Evolutionary conservation across 2,329 filamentous ascomycete species (phyloP).

Genomic region (Dactylellina sp.): DNA sequence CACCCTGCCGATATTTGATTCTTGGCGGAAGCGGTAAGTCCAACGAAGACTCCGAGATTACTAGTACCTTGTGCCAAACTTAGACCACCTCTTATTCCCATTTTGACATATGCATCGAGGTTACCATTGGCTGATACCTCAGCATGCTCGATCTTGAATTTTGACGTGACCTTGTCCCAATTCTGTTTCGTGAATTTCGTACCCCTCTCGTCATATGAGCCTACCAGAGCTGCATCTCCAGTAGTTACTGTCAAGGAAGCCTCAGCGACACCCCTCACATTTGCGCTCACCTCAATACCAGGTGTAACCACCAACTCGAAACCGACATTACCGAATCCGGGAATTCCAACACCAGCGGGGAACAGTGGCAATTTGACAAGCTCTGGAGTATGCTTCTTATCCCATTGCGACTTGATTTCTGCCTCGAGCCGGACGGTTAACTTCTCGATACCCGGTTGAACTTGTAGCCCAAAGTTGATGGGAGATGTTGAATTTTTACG

Average conservation of each 20-base stretch:
- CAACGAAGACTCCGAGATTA: slow-evolving; percentile 5
- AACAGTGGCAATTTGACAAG: slow-evolving; percentile 1
- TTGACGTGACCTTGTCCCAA: neutral
- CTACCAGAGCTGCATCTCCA: neutral
- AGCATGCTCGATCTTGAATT: neutral
- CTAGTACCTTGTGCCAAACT: slow-evolving; percentile 1
- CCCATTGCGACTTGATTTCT: neutral
- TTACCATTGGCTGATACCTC: neutral
- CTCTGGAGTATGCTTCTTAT: slow-evolving; percentile 2
- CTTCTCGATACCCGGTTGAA: neutral
- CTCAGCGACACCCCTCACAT: neutral
- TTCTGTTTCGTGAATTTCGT: neutral
- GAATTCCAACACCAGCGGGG: slow-evolving; percentile 6
- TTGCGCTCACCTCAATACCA: neutral
- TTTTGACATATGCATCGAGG: neutral
- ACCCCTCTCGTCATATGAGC: neutral
- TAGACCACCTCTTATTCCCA: slow-evolving; percentile 8
- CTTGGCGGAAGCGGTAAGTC: neutral
- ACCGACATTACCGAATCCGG: slow-evolving; percentile 10
- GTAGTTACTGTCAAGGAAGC: neutral
- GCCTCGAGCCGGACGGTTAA: neutral
- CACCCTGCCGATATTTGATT: neutral
- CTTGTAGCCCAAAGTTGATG: neutral
- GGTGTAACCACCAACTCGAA: slow-evolving; percentile 9
- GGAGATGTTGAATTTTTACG: neutral